Evolutionary conservation across 495 filamentous ascomycete genomes (phyloP), one percentile per base, ranked within the genome.

Genomic region (Penicillium robsamsonii): DNA sequence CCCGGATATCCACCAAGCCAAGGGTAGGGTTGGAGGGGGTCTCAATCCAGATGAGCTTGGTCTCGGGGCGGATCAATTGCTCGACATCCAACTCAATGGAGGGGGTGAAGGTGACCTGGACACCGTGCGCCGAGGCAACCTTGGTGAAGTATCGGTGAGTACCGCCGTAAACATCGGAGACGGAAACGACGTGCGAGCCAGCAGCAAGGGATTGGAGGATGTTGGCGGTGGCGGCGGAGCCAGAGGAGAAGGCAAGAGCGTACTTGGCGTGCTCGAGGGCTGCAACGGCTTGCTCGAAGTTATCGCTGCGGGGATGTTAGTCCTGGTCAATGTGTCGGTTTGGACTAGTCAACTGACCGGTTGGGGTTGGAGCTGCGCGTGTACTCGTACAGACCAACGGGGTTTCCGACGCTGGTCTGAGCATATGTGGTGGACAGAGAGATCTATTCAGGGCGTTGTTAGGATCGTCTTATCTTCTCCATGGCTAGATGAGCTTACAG

Each of bases 81-180:
- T 83, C 82, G 58, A 96, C 84, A 64, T 97, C 87, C 43, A 90
- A 72, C 75, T 97, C 95, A 64, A 99, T 91, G 67, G 82, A 82
- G 4, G 91, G 91, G 2, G 91, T 90, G 74, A 99, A 99, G 29
- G 93, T 93, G 33, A 97, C 95, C 49, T 89, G 81, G 12, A 99
- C 93, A 57, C 92, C 91, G 67, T 99, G 95, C 25, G 95, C 91
- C 58, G 87, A 82, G 47, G 94, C 94, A 43, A 99, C 95, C 75
- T 96, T 91, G 60, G 94, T 99, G 82, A 99, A 99, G 76, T 99
- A 99, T 58, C 94, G 82, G 74, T 97, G 94, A 2, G 94, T 99
- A 43, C 94, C 94, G 55, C 94, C 94, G 68, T 99, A 99, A 45
- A 99, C 90, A 68, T 99, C 95, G 48, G 90, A 94, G 37, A 97